phyloP scores from a whole-genome alignment of 441 rosid genomes.

The Aquilaria agallochum region DNA sequence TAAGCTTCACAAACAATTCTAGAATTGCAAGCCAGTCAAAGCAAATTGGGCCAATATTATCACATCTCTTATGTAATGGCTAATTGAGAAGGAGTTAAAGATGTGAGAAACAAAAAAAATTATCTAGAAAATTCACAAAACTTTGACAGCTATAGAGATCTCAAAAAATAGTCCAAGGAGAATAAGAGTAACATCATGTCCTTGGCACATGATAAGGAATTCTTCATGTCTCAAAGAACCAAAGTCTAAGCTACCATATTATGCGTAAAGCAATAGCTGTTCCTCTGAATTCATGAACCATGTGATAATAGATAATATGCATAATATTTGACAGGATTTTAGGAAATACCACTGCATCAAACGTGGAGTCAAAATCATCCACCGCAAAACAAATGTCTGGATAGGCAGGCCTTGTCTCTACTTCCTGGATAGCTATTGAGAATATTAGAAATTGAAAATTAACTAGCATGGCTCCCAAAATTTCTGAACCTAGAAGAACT shows the following conservation, averaged over 20 bases:
- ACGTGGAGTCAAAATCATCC: conserved; percentile 96
- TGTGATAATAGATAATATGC: not conserved
- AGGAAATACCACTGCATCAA: conserved; percentile 88
- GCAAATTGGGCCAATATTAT: not conserved
- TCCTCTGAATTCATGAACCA: not conserved
- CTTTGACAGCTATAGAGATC: not conserved
- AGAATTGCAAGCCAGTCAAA: not conserved
- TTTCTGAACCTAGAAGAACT: conserved; percentile 18
- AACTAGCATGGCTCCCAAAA: conserved; percentile 1
- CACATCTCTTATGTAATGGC: too few relatives aligned
- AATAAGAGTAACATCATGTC: too few relatives aligned
- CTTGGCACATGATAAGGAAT: too few relatives aligned
- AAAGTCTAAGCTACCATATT: not conserved
- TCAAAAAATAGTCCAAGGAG: not conserved
- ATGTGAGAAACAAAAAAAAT: not conserved
- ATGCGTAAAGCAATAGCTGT: too few relatives aligned
- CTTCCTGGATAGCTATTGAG: conserved; percentile 52
- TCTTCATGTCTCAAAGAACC: not conserved
- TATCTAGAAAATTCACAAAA: conserved; percentile 4
- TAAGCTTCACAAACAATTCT: not conserved
- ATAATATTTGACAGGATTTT: too few relatives aligned
- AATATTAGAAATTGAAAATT: conserved; percentile 27
- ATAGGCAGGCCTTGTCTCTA: conserved; percentile 91
- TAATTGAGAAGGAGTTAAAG: too few relatives aligned
- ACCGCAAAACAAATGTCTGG: conserved; percentile 96